Percentiles rank a stretch among this genome's conserved stretches.
Conservation (phyloP, 1,139 yeast genomes). For the Taiozyma sp. region DNA sequence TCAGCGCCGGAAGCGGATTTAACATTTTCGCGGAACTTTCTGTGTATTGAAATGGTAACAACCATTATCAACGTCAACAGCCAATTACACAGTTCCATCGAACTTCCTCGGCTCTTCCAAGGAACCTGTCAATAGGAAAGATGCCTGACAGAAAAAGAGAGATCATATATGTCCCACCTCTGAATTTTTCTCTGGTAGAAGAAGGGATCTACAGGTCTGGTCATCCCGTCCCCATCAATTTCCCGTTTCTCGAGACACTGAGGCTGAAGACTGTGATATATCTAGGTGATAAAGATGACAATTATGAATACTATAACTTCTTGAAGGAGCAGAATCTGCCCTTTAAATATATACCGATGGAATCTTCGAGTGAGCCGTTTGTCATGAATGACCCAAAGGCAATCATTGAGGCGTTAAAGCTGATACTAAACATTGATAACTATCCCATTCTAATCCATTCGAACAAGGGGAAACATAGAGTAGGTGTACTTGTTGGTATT, state of each 20-base stretch:
- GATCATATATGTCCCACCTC: conserved; percentile 69
- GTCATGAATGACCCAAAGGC: conserved; percentile 51
- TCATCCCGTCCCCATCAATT: conserved; percentile 85
- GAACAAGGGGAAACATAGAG: conserved; percentile 92
- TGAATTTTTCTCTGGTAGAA: conserved; percentile 84
- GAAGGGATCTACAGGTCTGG: conserved; percentile 88
- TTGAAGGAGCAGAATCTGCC: conserved; percentile 43
- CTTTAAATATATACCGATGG: conserved; percentile 59
- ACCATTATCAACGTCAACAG: too few species aligned
- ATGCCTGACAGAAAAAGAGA: conserved; percentile 6
- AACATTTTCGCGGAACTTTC: background rate
- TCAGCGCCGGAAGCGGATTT: background rate
- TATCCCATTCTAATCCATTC: conserved; percentile 88
- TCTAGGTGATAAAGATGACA: conserved; percentile 69
- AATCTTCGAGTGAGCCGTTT: conserved; percentile 72
- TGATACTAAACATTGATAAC: conserved; percentile 63
- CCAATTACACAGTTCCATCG: background rate
- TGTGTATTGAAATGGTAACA: too few species aligned
- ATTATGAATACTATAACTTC: conserved; percentile 65
- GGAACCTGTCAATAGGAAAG: too few species aligned
- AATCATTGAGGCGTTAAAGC: conserved; percentile 53
- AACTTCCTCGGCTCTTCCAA: background rate
- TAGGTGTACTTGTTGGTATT: conserved; percentile 85
- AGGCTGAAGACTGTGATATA: conserved; percentile 75
- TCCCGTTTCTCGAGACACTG: conserved; percentile 61